These are phyloP conservation scores for Fagus sylvatica DNA, from an alignment of 306 rosid genomes.

Conservation along the genomic window DNA sequence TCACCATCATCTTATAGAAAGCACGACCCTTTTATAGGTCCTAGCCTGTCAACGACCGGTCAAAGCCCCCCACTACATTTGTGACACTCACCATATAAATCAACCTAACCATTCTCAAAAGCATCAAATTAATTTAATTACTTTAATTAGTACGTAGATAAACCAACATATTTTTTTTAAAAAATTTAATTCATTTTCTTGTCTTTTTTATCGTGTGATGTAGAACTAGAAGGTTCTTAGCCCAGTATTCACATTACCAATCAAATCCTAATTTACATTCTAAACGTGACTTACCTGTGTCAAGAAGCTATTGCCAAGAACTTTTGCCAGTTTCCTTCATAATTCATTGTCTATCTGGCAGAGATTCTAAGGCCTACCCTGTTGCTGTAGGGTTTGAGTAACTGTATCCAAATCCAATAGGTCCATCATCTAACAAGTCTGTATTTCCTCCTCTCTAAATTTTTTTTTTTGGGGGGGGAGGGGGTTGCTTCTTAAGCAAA, in stretches of 20 bases:
- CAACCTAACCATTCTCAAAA: constrained; percentile 6
- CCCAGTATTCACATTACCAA: background rate
- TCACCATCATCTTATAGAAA: constrained; percentile 25
- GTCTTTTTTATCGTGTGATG: constrained; percentile 17
- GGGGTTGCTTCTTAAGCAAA: background rate
- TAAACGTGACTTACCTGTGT: background rate
- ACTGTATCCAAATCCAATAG: background rate
- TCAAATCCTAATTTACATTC: background rate
- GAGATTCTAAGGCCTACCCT: constrained; percentile 19
- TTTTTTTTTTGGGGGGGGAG: background rate
- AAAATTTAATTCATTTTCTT: background rate
- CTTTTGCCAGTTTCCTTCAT: background rate
- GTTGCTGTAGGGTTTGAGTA: constrained; percentile 10
- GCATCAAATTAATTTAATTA: constrained; percentile 24
- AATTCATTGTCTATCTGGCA: background rate
- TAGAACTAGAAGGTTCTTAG: constrained; percentile 41
- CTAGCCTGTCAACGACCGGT: constrained; percentile 34
- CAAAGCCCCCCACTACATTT: constrained; percentile 17
- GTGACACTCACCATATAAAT: constrained; percentile 2
- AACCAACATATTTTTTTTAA: background rate
- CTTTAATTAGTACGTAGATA: background rate
- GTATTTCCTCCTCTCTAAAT: background rate
- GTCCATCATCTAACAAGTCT: background rate
- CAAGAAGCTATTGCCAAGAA: constrained; percentile 1
- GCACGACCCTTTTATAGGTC: constrained; percentile 17